phyloP scores from a whole-genome alignment of 2,329 filamentous ascomycete genomes.

The Hymenoscyphus fraxineus region DNA sequence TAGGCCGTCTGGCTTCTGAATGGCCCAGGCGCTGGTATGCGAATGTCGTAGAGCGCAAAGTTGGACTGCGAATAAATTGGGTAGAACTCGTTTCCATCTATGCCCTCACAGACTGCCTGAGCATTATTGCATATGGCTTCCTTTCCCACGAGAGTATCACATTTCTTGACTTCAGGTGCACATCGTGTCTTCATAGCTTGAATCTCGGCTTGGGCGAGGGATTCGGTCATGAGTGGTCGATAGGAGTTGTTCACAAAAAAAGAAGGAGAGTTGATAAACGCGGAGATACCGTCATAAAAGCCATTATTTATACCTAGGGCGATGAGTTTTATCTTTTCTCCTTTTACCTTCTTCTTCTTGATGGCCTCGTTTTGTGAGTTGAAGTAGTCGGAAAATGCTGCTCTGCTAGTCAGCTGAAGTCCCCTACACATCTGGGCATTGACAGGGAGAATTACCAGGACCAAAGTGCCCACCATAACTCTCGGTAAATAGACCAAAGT shows the following conservation, averaged over 20 bases:
- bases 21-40: background rate
- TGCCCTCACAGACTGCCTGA: slow-evolving; percentile 3
- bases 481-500: slow-evolving; percentile 50
- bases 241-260: slow-evolving; percentile 31
- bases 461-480: slow-evolving; percentile 53
- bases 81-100: slow-evolving; percentile 5
- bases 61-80: slow-evolving; percentile 19
- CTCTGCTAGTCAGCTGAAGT: background rate
- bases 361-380: slow-evolving; percentile 52
- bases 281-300: slow-evolving; percentile 50
- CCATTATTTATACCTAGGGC: slow-evolving; percentile 34
- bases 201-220: slow-evolving; percentile 9
- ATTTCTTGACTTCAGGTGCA: slow-evolving; percentile 42
- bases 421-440: too few species aligned
- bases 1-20: background rate
- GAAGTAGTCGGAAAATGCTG: slow-evolving; percentile 49
- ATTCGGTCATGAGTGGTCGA: slow-evolving; percentile 36
- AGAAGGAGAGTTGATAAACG: slow-evolving; percentile 36
- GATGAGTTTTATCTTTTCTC: slow-evolving; percentile 30
- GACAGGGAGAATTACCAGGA: slow-evolving; percentile 32
- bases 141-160: slow-evolving; percentile 67
- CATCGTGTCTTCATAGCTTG: background rate
- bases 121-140: slow-evolving; percentile 6
- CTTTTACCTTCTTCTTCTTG: slow-evolving; percentile 35
- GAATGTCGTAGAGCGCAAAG: slow-evolving; percentile 47